Evolutionary conservation across 208 protist species (phyloP).

Genomic region (Angomonas deanei): DNA sequence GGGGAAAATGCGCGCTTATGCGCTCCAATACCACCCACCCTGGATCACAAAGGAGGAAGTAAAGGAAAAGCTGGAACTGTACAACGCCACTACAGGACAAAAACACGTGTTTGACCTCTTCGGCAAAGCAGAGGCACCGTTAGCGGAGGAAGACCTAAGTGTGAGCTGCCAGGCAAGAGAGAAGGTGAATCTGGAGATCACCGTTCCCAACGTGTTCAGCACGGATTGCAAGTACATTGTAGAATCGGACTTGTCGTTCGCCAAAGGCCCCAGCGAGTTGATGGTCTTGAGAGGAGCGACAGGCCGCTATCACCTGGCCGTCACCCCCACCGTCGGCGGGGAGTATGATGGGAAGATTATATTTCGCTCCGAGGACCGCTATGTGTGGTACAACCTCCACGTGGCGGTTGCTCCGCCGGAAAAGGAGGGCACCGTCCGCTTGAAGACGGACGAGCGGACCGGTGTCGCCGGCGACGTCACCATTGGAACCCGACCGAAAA

Average conservation of each 20-base stretch:
- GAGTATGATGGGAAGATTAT: conserved; percentile 81
- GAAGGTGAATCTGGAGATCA: conserved; percentile 37
- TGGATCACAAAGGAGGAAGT: conserved; percentile 66
- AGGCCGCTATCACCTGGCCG: conserved; percentile 67
- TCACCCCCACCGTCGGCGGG: conserved; percentile 78
- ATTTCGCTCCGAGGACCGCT: conserved; percentile 58
- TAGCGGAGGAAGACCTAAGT: conserved; percentile 79
- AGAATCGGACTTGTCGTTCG: conserved; percentile 85
- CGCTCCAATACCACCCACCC: conserved; percentile 77
- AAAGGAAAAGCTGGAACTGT: conserved; percentile 67
- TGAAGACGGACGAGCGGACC: conserved; percentile 75
- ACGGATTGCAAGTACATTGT: conserved; percentile 67
- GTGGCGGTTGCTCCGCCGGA: conserved; percentile 76
- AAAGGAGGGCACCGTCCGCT: conserved; percentile 78
- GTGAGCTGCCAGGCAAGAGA: conserved; percentile 84
- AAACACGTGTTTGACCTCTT: conserved; percentile 79
- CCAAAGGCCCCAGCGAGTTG: conserved; percentile 54
- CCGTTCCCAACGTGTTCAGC: conserved; percentile 68
- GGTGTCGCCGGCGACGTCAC: conserved; percentile 81
- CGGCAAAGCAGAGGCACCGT: conserved; percentile 80
- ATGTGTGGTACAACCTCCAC: conserved; percentile 89
- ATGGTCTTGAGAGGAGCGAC: conserved; percentile 43
- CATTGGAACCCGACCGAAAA: conserved; percentile 80
- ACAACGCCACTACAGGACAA: conserved; percentile 83
- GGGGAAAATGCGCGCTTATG: conserved; percentile 70